Evolutionary conservation across 2,329 filamentous ascomycete genomes (phyloP).

Genomic region (Colletotrichum endophyticum): DNA sequence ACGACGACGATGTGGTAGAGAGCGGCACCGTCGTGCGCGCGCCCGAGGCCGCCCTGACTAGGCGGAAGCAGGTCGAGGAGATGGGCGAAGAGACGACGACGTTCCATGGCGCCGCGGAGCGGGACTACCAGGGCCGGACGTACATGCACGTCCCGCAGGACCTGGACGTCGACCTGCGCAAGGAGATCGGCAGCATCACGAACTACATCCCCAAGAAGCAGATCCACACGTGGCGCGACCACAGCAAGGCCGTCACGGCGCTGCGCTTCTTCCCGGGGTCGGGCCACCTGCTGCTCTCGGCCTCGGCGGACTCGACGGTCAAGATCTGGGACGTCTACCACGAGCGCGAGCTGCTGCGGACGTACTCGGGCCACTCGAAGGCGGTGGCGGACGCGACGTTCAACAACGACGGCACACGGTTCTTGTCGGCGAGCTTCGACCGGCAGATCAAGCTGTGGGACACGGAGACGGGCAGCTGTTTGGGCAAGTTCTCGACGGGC

Average conservation of each 20-base stretch:
- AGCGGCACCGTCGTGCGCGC: conserved; percentile 67
- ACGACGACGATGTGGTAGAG: conserved; percentile 71
- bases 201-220: conserved; percentile 97
- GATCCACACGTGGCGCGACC: conserved; percentile 86
- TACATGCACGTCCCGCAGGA: conserved; percentile 98
- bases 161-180: conserved; percentile 82
- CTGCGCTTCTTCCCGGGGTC: conserved; percentile 88
- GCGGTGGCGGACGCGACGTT: conserved; percentile 90
- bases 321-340: conserved; percentile 97
- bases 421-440: conserved; percentile 92
- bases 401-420: conserved; percentile 80
- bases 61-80: conserved; percentile 63
- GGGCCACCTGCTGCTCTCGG: conserved; percentile 87
- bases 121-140: conserved; percentile 93
- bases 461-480: conserved; percentile 89
- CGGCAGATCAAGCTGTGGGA: conserved; percentile 98
- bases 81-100: conserved; percentile 78
- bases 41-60: conserved; percentile 57
- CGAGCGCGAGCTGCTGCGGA: conserved; percentile 83
- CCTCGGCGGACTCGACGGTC: conserved; percentile 88
- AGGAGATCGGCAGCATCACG: conserved; percentile 79
- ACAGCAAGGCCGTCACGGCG: conserved; percentile 84
- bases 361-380: conserved; percentile 91
- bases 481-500: conserved; percentile 88
- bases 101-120: conserved; percentile 83